phyloP scores from a whole-genome alignment of 495 filamentous ascomycete genomes.

The Pseudoneurospora amorphoporcata region DNA sequence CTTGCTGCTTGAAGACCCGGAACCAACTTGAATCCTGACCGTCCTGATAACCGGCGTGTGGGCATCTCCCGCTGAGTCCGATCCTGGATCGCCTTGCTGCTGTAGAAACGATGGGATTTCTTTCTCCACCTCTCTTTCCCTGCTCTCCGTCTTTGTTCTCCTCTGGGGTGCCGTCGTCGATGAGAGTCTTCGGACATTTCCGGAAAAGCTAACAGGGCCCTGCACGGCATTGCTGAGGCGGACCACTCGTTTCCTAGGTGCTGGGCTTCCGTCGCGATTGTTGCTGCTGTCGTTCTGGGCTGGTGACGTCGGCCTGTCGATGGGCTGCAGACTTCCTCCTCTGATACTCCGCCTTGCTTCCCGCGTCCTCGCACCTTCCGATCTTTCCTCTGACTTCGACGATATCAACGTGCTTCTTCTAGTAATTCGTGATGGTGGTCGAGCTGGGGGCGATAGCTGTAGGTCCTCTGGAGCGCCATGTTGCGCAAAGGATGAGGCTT shows the following conservation, averaged over 20 bases:
- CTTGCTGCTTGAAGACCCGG: conserved; percentile 29
- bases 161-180: background rate
- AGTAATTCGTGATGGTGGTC: conserved; percentile 43
- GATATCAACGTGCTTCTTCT: conserved; percentile 25
- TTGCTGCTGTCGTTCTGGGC: conserved; percentile 5
- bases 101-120: conserved; percentile 5
- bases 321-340: conserved; percentile 26
- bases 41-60: conserved; percentile 61
- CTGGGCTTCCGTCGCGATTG: conserved; percentile 31
- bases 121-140: conserved; percentile 24
- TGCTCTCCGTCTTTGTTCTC: conserved; percentile 21
- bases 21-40: conserved; percentile 44
- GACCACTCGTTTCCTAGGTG: conserved; percentile 42
- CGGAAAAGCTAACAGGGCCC: background rate
- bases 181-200: background rate
- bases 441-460: conserved; percentile 41
- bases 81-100: conserved; percentile 2
- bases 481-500: conserved; percentile 2
- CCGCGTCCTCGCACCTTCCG: conserved; percentile 7
- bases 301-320: conserved; percentile 28
- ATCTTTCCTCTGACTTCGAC: conserved; percentile 15
- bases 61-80: conserved; percentile 37
- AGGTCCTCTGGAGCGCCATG: conserved; percentile 36
- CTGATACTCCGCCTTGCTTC: conserved; percentile 29
- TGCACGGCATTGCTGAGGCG: conserved; percentile 40